Conservation (phyloP, 345 rosid genomes). For the Eutrema heterophyllum region DNA sequence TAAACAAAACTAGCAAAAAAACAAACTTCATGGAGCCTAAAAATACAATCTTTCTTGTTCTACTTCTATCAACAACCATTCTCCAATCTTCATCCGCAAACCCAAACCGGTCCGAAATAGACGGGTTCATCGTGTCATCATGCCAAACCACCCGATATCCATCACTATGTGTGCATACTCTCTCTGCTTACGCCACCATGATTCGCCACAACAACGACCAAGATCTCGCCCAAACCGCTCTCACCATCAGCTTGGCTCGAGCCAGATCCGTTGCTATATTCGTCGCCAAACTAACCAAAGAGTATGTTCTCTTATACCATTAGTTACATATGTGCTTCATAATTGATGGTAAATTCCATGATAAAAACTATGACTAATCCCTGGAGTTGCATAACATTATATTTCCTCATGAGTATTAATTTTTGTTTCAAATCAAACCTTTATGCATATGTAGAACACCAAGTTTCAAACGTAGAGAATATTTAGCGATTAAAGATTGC, state of each 20-base stretch:
- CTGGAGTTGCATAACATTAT: too few relatives aligned
- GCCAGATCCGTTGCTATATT: slow-evolving; percentile 51
- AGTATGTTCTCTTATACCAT: slow-evolving; percentile 12
- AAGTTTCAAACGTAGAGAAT: slow-evolving; percentile 50
- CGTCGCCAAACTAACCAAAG: slow-evolving; percentile 47
- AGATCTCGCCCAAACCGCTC: slow-evolving; percentile 63
- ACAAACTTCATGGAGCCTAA: slow-evolving; percentile 19
- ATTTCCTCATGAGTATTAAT: background rate
- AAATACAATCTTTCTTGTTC: background rate
- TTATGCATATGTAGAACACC: slow-evolving; percentile 9
- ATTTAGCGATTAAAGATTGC: slow-evolving; percentile 67
- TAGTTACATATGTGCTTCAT: background rate
- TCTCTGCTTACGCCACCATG: slow-evolving; percentile 51
- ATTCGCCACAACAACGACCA: slow-evolving; percentile 52
- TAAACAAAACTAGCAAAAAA: background rate
- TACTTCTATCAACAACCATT: slow-evolving; percentile 16
- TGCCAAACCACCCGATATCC: slow-evolving; percentile 74
- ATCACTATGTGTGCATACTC: slow-evolving; percentile 53
- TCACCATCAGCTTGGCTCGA: slow-evolving; percentile 56
- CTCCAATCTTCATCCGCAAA: slow-evolving; percentile 15
- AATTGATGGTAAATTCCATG: background rate
- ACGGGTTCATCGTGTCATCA: slow-evolving; percentile 48
- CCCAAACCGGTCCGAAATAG: slow-evolving; percentile 4
- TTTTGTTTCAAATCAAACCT: background rate
- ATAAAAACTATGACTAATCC: too few relatives aligned